These are phyloP conservation scores for Starmerella etchellsii DNA, from an alignment of 805 yeast species.

Conservation along the genomic window DNA sequence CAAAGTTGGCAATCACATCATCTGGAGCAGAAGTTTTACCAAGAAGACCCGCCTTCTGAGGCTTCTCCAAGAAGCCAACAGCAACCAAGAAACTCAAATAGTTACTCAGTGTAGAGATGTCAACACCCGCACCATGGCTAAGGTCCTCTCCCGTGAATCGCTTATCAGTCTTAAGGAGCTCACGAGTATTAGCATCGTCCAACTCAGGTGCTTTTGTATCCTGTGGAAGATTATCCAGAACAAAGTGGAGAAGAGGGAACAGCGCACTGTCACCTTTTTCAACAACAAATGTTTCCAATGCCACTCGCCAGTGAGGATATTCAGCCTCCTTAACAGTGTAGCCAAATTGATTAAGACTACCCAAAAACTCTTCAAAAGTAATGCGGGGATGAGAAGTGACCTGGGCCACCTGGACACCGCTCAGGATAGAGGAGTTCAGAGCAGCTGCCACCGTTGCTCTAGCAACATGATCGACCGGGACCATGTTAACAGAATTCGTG, in stretches of 20 bases:
- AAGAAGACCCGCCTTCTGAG: slow-evolving; percentile 34
- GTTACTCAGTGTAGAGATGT: slow-evolving; percentile 48
- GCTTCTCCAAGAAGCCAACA: slow-evolving; percentile 66
- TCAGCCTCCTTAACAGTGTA: slow-evolving; percentile 49
- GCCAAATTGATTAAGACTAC: slow-evolving; percentile 55
- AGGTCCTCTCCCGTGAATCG: slow-evolving; percentile 53
- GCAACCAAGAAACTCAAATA: slow-evolving; percentile 70
- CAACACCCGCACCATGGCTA: slow-evolving; percentile 66
- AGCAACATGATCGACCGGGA: slow-evolving; percentile 97
- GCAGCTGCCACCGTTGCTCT: slow-evolving; percentile 76
- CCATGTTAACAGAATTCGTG: slow-evolving; percentile 81
- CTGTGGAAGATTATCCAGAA: slow-evolving; percentile 79
- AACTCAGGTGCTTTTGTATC: slow-evolving; percentile 91
- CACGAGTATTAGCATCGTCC: slow-evolving; percentile 72
- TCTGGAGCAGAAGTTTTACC: slow-evolving; percentile 35
- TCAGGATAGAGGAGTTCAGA: slow-evolving; percentile 50
- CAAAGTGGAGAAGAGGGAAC: slow-evolving; percentile 88
- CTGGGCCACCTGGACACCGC: slow-evolving; percentile 59
- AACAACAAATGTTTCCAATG: slow-evolving; percentile 64
- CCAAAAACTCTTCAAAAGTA: slow-evolving; percentile 60
- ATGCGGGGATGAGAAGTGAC: slow-evolving; percentile 97
- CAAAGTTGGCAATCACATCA: slow-evolving; percentile 26
- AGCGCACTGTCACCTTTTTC: slow-evolving; percentile 72
- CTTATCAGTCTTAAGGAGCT: slow-evolving; percentile 50
- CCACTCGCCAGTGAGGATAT: slow-evolving; percentile 67